These are phyloP conservation scores for Thymus mandschuricus DNA, from an alignment of 257 asterid species.

Conservation along the genomic window DNA sequence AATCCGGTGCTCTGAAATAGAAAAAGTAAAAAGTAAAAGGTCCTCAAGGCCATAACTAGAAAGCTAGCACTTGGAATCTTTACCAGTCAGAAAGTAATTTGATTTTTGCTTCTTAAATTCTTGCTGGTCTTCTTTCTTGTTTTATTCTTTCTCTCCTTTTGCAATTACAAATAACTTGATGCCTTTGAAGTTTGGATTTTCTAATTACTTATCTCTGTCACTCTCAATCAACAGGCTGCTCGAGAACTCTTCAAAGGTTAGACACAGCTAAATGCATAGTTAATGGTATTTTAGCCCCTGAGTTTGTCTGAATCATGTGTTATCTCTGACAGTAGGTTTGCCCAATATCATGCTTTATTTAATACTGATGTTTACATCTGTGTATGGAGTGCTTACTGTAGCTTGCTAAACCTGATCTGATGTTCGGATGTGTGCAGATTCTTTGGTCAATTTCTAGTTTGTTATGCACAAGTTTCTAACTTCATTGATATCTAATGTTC, in stretches of 20 bases:
- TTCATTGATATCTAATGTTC: conserved; percentile 5
- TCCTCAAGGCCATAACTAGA: conserved; percentile 3
- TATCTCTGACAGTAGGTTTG: conserved; percentile 20
- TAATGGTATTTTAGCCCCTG: conserved; percentile 20
- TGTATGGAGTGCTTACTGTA: background rate
- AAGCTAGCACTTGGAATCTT: conserved; percentile 1
- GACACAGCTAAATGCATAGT: conserved; percentile 28
- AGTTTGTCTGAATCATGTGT: conserved; percentile 18
- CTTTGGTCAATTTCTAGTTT: background rate
- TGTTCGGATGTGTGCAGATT: background rate
- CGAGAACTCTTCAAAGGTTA: conserved; percentile 76
- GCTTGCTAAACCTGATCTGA: background rate
- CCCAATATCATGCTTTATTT: background rate
- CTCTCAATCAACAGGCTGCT: conserved; percentile 58
- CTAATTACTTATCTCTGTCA: conserved; percentile 16
- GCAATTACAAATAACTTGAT: conserved; percentile 8
- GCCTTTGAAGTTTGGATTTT: conserved; percentile 12
- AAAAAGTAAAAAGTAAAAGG: background rate
- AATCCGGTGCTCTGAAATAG: background rate
- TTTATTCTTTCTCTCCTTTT: background rate
- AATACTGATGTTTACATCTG: background rate
- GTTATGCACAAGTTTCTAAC: conserved; percentile 13
- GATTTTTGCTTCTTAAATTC: conserved; percentile 1
- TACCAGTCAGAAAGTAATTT: conserved; percentile 19
- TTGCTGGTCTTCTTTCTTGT: conserved; percentile 9